Percentiles rank a stretch among this genome's conserved stretches.
phyloP scores from a whole-genome alignment of 2,329 filamentous ascomycete genomes.

The Corynespora cassiicola region DNA sequence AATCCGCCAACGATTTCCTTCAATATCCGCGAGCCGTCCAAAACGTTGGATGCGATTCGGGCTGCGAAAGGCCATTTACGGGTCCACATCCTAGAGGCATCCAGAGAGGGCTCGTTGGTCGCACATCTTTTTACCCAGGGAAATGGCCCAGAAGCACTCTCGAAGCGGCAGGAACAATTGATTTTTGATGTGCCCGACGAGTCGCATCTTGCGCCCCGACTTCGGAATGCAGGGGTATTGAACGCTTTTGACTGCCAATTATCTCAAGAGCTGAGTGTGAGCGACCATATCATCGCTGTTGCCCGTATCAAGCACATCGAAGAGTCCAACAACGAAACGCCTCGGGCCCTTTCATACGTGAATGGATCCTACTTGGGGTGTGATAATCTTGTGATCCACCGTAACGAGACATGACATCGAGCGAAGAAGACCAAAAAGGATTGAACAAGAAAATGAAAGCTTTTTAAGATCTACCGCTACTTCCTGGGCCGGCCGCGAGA shows the following conservation, averaged over 20 bases:
- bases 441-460: too few species aligned
- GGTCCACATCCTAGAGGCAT: conserved; percentile 56
- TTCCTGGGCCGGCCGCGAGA: too few species aligned
- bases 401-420: too few species aligned
- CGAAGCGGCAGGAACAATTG: conserved; percentile 15
- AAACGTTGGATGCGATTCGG: conserved; percentile 62
- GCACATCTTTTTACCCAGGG: conserved; percentile 37
- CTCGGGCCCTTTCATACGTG: conserved; percentile 34
- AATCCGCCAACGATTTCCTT: conserved; percentile 67
- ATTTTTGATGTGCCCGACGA: conserved; percentile 13
- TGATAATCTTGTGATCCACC: too few species aligned
- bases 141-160: conserved; percentile 30
- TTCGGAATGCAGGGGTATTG: conserved; percentile 21
- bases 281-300: conserved; percentile 56
- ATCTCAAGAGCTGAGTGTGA: conserved; percentile 46
- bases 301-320: too few species aligned
- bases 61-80: conserved; percentile 49
- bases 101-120: conserved; percentile 31
- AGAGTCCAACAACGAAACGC: too few species aligned
- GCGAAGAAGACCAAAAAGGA: too few species aligned
- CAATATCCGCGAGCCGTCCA: conserved; percentile 64
- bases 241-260: conserved; percentile 44
- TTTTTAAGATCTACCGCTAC: too few species aligned
- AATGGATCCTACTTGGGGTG: conserved; percentile 32
- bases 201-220: conserved; percentile 21